Percentiles rank a stretch among this genome's conserved stretches.
Evolutionary conservation across 2,329 filamentous ascomycete species (phyloP).

Genomic region (Ophiobolus disseminans): DNA sequence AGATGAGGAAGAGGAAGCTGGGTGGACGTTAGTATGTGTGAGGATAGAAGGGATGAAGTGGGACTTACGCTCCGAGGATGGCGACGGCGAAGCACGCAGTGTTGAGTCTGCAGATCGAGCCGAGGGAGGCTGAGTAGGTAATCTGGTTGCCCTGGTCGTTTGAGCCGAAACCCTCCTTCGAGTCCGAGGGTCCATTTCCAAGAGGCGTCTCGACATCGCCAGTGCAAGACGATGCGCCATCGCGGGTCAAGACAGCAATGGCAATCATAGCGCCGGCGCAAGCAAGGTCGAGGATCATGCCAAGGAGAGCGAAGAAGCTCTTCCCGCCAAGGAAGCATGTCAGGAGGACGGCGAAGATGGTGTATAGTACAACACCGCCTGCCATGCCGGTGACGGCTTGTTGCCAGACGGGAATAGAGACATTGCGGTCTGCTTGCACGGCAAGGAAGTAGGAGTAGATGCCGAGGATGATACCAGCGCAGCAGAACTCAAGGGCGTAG

Average conservation of each 20-base stretch:
- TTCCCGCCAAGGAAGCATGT: constrained; percentile 82
- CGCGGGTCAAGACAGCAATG: constrained; percentile 75
- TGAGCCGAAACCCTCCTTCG: constrained; percentile 58
- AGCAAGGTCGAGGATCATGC: constrained; percentile 76
- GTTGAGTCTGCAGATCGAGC: constrained; percentile 76
- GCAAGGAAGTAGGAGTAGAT: constrained; percentile 85
- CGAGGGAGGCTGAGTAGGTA: constrained; percentile 55
- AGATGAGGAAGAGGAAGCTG: constrained; percentile 77
- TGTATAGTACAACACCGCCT: constrained; percentile 77
- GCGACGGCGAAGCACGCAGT: constrained; percentile 79
- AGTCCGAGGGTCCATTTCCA: constrained; percentile 66
- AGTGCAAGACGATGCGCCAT: constrained; percentile 71
- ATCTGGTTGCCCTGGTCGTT: constrained; percentile 48
- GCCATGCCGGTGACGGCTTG: constrained; percentile 76
- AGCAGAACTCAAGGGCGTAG: constrained; percentile 76
- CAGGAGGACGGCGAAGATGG: constrained; percentile 72
- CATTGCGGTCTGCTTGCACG: constrained; percentile 69
- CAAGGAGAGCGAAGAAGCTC: constrained; percentile 72
- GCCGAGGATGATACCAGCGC: constrained; percentile 74
- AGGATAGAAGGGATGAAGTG: constrained; percentile 1
- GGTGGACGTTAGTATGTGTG: constrained; percentile 13
- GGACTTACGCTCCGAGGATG: constrained; percentile 74
- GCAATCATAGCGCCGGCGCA: constrained; percentile 83
- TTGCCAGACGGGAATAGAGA: constrained; percentile 68
- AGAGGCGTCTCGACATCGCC: constrained; percentile 71